Base-by-base conservation (phyloP, 148 eudicot species). In the Mesembryanthemum crystallinum region DNA sequence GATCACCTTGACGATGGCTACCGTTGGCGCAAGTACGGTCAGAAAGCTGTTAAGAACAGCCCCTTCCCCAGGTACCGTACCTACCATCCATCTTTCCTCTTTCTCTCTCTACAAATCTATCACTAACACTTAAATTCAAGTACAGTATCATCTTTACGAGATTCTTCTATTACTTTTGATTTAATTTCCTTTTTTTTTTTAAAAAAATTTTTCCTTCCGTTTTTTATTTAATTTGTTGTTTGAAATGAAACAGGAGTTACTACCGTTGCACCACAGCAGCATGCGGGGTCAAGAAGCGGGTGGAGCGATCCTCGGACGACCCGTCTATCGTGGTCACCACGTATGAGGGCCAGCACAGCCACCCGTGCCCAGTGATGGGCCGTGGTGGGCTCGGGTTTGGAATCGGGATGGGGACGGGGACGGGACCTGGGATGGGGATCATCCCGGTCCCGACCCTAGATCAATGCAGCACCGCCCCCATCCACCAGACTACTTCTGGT, bases 11-110 rank as follows among this genome's bases (percentile, higher is more conserved):
- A 94, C 74, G 98, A 94, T 76, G 98, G 98, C 20, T 94, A 80
- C 75, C 88, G 98, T 82, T 94, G 98, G 98, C 89, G 98, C n/a
- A 94, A 94, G 81, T 94, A 94, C 78, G 98, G 98, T 79, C 98
- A 94, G 68, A 94, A 94, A 66, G 96, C 98, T 47, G 98, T 93
- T 55, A 93, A 93, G 76, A 91, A 93, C 75, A 93, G 96, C 87
- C 96, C 96, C 51, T 93, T 88, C 75, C 98, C 98, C 17, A 88
- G 98, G 98, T 93, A 39, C n/a, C 43, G 9, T 39, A 39, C 43
- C 43, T 0, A 39, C 9, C 5, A 39, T 9, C 5, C 9, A 39
- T 39, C 43, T 9, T 39, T 5, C 5, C 1, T 39, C 43, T 5
- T 5, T 0, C 9, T 39, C n/a, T n/a, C n/a, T n/a, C n/a, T n/a